Conservation (phyloP, 2,329 filamentous ascomycete genomes). For the Exutisphaerella laricina region DNA sequence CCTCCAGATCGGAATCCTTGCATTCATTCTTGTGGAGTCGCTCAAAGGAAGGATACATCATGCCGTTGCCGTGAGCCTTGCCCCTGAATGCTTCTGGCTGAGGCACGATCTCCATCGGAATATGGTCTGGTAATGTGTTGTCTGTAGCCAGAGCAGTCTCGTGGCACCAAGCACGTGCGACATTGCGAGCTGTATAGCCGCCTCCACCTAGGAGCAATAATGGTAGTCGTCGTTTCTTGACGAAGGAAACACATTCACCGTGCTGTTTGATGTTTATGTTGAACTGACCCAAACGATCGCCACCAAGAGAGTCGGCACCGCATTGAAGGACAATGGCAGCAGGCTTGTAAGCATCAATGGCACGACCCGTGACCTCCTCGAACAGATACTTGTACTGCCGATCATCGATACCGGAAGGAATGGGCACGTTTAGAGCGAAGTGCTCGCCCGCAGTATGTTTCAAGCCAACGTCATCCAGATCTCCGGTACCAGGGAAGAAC, state of each 20-base stretch:
- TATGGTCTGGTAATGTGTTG: slow-evolving; percentile 62
- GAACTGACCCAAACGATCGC: slow-evolving; percentile 89
- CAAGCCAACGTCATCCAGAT: slow-evolving; percentile 58
- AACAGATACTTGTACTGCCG: slow-evolving; percentile 80
- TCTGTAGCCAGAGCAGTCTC: slow-evolving; percentile 88
- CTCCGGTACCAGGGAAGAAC: slow-evolving; percentile 65
- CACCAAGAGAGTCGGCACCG: slow-evolving; percentile 88
- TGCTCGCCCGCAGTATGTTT: slow-evolving; percentile 73
- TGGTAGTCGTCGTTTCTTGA: slow-evolving; percentile 74
- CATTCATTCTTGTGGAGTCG: slow-evolving; percentile 56
- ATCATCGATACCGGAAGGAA: slow-evolving; percentile 64
- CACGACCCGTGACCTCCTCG: slow-evolving; percentile 69
- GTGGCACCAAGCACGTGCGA: slow-evolving; percentile 93
- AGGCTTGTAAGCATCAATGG: slow-evolving; percentile 79
- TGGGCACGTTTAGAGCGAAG: slow-evolving; percentile 64
- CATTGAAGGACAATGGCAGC: slow-evolving; percentile 91
- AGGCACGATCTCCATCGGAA: slow-evolving; percentile 69
- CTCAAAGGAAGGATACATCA: slow-evolving; percentile 80
- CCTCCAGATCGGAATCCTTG: slow-evolving; percentile 74
- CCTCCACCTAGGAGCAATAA: slow-evolving; percentile 89
- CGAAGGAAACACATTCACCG: slow-evolving; percentile 82
- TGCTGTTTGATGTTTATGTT: slow-evolving; percentile 95
- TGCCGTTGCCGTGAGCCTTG: slow-evolving; percentile 63
- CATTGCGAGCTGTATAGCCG: slow-evolving; percentile 93
- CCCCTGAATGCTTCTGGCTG: slow-evolving; percentile 80